Evolutionary conservation across 2,329 filamentous ascomycete genomes (phyloP).

Genomic region (Colletotrichum musicola): DNA sequence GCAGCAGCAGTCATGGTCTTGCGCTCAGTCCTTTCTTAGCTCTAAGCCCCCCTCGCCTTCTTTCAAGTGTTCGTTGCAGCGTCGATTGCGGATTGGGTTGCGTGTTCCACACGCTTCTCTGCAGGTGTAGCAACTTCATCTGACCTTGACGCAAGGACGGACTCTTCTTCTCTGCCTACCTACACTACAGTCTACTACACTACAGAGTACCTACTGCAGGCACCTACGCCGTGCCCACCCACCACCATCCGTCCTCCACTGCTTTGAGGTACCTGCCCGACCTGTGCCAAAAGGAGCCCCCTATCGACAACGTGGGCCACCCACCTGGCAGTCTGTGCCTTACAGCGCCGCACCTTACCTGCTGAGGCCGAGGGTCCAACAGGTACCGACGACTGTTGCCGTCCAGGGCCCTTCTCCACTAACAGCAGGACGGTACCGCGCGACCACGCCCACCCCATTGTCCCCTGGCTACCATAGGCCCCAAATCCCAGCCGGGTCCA

Average conservation of each 20-base stretch:
- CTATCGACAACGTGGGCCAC: too few species aligned
- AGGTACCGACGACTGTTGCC: too few species aligned
- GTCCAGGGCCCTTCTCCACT: background rate
- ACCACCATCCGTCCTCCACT: too few species aligned
- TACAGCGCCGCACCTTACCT: too few species aligned
- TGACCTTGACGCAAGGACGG: constrained; percentile 30
- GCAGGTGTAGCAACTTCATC: constrained; percentile 33
- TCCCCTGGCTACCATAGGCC: constrained; percentile 15
- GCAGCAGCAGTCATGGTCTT: background rate
- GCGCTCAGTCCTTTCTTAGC: constrained; percentile 4
- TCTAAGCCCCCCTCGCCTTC: background rate
- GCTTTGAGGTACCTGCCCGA: too few species aligned
- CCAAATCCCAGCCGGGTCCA: constrained; percentile 22
- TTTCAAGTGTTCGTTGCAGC: constrained; percentile 16
- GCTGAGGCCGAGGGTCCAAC: too few species aligned
- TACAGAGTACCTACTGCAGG: too few species aligned
- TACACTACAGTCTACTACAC: background rate
- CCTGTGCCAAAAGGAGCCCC: too few species aligned
- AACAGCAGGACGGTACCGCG: constrained; percentile 16
- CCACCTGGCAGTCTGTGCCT: too few species aligned
- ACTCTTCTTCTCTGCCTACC: constrained; percentile 17
- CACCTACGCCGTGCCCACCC: too few species aligned
- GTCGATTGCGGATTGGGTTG: background rate
- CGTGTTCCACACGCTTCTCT: constrained; percentile 27
- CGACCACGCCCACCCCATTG: background rate